Conservation (phyloP, 345 rosid genomes). For the Citrus hindsii region DNA sequence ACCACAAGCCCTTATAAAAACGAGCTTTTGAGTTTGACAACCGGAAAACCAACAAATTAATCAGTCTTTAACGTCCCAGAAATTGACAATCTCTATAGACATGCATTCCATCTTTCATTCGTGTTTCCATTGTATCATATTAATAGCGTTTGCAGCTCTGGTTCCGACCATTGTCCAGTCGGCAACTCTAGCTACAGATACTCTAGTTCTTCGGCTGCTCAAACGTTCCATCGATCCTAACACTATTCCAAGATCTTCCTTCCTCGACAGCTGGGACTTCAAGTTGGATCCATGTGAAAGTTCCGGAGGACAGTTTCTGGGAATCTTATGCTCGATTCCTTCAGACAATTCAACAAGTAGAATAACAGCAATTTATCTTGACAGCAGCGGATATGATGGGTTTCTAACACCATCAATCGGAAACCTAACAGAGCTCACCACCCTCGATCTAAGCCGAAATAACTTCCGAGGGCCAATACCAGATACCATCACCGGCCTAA, state of each 20-base stretch:
- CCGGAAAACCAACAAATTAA: not conserved
- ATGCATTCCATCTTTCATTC: not conserved
- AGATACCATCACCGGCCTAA: constrained; percentile 35
- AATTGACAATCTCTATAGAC: not conserved
- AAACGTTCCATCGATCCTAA: constrained; percentile 40
- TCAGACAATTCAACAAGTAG: constrained; percentile 35
- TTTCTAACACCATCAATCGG: constrained; percentile 42
- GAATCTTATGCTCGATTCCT: constrained; percentile 49
- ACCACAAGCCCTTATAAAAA: not conserved
- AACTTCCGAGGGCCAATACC: constrained; percentile 60
- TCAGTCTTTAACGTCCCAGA: not conserved
- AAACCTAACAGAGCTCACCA: constrained; percentile 49
- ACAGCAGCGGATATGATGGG: constrained; percentile 55
- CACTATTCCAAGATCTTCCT: constrained; percentile 40
- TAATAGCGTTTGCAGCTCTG: not conserved
- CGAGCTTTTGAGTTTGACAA: not conserved
- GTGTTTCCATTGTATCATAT: not conserved
- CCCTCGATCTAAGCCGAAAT: constrained; percentile 38
- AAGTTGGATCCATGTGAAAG: constrained; percentile 50
- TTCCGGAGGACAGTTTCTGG: constrained; percentile 34
- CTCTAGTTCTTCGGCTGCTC: constrained; percentile 35
- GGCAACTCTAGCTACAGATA: constrained; percentile 29
- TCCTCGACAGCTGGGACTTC: constrained; percentile 53
- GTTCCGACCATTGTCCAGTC: constrained; percentile 7
- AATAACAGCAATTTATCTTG: constrained; percentile 44